phyloP scores from a whole-genome alignment of 805 yeast genomes.

The Starmera amethionina region DNA sequence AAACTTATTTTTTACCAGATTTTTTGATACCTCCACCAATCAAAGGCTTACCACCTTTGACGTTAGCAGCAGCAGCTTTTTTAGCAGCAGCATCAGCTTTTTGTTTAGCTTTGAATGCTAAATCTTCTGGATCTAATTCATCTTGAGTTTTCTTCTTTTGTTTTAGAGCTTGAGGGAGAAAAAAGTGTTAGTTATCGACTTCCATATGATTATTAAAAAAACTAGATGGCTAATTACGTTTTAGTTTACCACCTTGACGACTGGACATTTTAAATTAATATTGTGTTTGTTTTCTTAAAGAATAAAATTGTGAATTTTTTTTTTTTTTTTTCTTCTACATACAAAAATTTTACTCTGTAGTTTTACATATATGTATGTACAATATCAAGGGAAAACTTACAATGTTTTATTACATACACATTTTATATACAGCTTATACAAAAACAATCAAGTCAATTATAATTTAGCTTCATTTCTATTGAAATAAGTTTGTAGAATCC shows the following conservation, averaged over 20 bases:
- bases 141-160: conserved; percentile 76
- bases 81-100: conserved; percentile 90
- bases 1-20: conserved; percentile 47
- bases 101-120: conserved; percentile 88
- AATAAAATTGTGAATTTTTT: no score
- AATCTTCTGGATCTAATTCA: conserved; percentile 77
- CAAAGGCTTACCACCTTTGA: conserved; percentile 84
- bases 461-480: no score
- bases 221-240: conserved; percentile 43
- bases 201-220: background rate
- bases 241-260: conserved; percentile 95
- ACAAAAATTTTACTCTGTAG: no score
- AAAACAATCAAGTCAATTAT: no score
- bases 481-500: no score
- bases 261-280: conserved; percentile 54
- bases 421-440: no score
- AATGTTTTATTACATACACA: no score
- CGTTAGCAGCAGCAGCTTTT: conserved; percentile 82
- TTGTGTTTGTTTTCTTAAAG: no score
- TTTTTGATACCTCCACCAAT: conserved; percentile 95
- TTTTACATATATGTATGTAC: no score
- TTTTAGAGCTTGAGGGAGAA: conserved; percentile 21
- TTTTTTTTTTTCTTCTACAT: no score
- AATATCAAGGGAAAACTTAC: no score
- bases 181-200: conserved; percentile 4